These are phyloP conservation scores for Primulina eburnea DNA, from an alignment of 257 asterid species.

Conservation along the genomic window DNA sequence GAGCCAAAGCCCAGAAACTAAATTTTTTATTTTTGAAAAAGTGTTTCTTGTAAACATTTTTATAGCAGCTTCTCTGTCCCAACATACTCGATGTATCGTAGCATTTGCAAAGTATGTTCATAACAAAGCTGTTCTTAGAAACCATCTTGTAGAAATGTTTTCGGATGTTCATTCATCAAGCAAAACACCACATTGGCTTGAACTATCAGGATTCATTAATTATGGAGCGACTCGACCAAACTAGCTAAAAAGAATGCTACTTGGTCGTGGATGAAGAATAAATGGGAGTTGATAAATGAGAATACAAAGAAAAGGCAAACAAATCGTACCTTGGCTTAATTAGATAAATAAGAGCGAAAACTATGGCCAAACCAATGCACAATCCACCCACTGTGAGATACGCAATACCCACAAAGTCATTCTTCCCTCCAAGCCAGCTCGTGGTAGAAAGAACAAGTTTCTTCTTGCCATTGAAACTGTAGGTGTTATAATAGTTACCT, in stretches of 20 bases:
- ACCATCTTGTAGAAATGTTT: neutral
- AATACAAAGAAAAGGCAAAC: neutral
- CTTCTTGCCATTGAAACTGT: slow-evolving; percentile 83
- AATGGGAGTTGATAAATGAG: neutral
- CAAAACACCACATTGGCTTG: neutral
- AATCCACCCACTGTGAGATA: slow-evolving; percentile 81
- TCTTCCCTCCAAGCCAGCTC: slow-evolving; percentile 92
- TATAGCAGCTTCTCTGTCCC: neutral
- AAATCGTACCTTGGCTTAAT: slow-evolving; percentile 66
- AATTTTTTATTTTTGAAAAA: too few relatives aligned
- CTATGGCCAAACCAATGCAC: slow-evolving; percentile 67
- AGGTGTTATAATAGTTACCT: slow-evolving; percentile 63
- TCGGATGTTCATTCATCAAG: neutral
- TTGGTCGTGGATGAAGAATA: neutral
- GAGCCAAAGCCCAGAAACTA: neutral
- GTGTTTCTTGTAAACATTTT: neutral
- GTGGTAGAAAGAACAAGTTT: slow-evolving; percentile 88
- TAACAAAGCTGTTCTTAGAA: too few relatives aligned
- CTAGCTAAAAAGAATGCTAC: neutral
- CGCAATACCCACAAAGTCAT: slow-evolving; percentile 77
- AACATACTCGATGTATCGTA: neutral
- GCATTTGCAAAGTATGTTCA: neutral
- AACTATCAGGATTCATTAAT: neutral
- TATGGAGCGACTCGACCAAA: slow-evolving; percentile 5
- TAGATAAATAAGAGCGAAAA: slow-evolving; percentile 59